Conservation (phyloP, 768 basidiomycete genomes). For the Phanerodontia chrysosporium region DNA sequence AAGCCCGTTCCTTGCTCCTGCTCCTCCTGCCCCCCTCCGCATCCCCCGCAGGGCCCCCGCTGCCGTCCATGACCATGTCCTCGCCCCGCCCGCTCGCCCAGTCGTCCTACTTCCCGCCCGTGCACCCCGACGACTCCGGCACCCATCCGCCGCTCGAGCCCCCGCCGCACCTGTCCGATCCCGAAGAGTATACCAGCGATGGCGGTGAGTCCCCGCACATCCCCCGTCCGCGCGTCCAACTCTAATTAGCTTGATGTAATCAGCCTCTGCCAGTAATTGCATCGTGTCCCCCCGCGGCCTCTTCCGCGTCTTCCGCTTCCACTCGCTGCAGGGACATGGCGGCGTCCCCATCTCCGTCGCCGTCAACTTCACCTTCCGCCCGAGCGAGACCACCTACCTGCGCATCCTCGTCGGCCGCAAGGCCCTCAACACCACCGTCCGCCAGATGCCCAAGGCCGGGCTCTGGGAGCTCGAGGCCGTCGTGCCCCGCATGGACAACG, state of each 20-base stretch:
- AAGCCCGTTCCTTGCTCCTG: not conserved
- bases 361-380: constrained; percentile 50
- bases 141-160: not conserved
- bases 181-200: constrained; percentile 1
- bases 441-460: constrained; percentile 44
- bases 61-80: constrained; percentile 1
- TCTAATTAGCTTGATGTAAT: not conserved
- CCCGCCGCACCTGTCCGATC: not conserved
- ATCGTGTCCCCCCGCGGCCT: constrained; percentile 42
- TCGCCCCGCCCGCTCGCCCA: not conserved
- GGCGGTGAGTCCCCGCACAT: not conserved
- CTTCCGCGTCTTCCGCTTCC: constrained; percentile 62
- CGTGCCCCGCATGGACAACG: constrained; percentile 51
- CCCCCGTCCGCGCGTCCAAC: not conserved
- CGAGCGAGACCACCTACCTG: constrained; percentile 52
- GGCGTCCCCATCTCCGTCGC: constrained; percentile 63
- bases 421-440: constrained; percentile 65
- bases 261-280: constrained; percentile 28
- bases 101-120: not conserved
- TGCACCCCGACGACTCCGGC: not conserved
- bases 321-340: constrained; percentile 58
- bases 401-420: constrained; percentile 71
- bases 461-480: constrained; percentile 63
- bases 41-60: too few species aligned
- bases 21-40: not conserved